phyloP scores from a whole-genome alignment of 2,329 filamentous ascomycete genomes.

The Phymatotrichopsis omnivora region DNA sequence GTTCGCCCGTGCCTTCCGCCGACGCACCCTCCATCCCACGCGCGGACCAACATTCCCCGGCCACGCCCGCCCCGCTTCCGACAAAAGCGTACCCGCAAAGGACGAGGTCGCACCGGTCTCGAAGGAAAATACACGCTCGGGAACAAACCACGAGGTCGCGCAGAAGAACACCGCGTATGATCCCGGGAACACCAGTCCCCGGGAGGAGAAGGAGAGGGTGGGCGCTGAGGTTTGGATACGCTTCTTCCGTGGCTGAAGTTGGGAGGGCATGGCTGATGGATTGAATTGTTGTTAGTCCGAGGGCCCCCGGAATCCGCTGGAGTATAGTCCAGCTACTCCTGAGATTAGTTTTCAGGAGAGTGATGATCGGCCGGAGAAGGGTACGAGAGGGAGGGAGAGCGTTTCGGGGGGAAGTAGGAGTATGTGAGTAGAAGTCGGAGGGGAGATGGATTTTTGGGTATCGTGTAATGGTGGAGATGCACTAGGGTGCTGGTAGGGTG shows the following conservation, averaged over 20 bases:
- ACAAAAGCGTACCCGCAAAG: not conserved
- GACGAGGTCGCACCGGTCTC: slow-evolving; percentile 1
- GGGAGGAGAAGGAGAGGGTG: slow-evolving; percentile 4
- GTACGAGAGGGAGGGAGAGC: no score
- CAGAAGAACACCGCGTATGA: slow-evolving; percentile 11
- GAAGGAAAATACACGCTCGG: slow-evolving; percentile 10
- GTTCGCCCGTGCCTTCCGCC: no score
- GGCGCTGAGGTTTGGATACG: slow-evolving; percentile 10
- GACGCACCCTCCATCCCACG: no score
- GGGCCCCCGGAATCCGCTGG: slow-evolving; percentile 10
- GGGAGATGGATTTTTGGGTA: no score
- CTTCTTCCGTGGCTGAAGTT: no score
- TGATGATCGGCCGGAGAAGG: slow-evolving; percentile 1
- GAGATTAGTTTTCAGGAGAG: slow-evolving; percentile 5
- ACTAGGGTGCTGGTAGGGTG: no score
- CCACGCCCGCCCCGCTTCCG: not conserved
- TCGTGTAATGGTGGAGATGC: no score
- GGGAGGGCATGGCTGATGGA: no score
- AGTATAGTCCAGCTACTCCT: slow-evolving; percentile 7
- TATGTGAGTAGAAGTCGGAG: no score
- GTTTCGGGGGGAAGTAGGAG: no score
- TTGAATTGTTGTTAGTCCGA: no score
- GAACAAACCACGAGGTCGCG: slow-evolving; percentile 13
- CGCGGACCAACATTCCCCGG: no score
- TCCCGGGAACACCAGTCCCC: slow-evolving; percentile 4